Evolutionary conservation across 306 rosid species (phyloP).

Genomic region (Prunus davidiana): DNA sequence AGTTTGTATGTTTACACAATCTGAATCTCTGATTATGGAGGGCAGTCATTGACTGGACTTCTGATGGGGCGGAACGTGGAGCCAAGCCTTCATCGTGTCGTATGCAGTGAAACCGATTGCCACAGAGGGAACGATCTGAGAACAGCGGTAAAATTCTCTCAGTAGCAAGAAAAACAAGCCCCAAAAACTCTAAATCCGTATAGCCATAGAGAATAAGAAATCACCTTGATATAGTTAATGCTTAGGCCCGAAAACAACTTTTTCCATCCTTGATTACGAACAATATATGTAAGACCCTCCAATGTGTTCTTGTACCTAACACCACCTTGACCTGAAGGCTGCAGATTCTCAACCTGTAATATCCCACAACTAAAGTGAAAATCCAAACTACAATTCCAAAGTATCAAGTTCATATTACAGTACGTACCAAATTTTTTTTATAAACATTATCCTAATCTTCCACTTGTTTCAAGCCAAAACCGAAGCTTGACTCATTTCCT

Average conservation of each 20-base stretch:
- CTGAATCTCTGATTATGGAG: conserved; percentile 25
- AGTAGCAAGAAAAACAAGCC: background rate
- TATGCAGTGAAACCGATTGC: conserved; percentile 88
- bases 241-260: conserved; percentile 93
- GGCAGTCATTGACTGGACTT: conserved; percentile 48
- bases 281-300: conserved; percentile 61
- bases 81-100: conserved; percentile 80
- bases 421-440: too few species aligned
- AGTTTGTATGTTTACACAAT: background rate
- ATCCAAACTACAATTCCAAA: conserved; percentile 9
- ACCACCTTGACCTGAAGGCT: conserved; percentile 43
- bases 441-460: too few species aligned
- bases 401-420: background rate
- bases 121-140: conserved; percentile 91
- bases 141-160: background rate
- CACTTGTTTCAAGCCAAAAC: too few species aligned
- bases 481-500: too few species aligned
- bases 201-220: conserved; percentile 2
- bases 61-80: conserved; percentile 63
- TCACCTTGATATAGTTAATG: conserved; percentile 94
- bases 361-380: conserved; percentile 22
- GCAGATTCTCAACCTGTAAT: conserved; percentile 67
- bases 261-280: conserved; percentile 78
- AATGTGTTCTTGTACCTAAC: conserved; percentile 56
- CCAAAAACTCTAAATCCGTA: background rate